phyloP scores from a whole-genome alignment of 495 filamentous ascomycete genomes.

The Pseudevernia furfuracea region DNA sequence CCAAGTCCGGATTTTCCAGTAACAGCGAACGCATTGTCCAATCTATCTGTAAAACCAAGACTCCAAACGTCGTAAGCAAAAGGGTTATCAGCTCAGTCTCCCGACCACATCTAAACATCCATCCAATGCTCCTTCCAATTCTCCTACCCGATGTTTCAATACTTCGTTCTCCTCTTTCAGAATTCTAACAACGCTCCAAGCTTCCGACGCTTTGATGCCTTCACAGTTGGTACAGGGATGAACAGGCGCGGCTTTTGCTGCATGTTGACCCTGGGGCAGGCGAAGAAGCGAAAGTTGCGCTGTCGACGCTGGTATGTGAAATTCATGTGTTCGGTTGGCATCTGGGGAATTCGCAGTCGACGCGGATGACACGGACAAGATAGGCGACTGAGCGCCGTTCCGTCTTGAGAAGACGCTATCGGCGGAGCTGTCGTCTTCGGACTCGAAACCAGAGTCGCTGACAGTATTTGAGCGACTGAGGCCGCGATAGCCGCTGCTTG shows the following conservation, averaged over 20 bases:
- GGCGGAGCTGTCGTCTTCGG: constrained; percentile 45
- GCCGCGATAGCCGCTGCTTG: constrained; percentile 5
- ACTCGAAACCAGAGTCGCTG: constrained; percentile 38
- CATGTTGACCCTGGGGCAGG: background rate
- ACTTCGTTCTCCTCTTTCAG: constrained; percentile 66
- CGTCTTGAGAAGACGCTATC: constrained; percentile 59
- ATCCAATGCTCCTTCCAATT: constrained; percentile 62
- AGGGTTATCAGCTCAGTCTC: constrained; percentile 1
- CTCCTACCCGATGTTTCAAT: constrained; percentile 58
- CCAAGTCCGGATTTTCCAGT: background rate
- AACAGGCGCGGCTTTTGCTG: background rate
- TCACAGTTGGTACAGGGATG: constrained; percentile 24
- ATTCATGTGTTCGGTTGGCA: constrained; percentile 26
- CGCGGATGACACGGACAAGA: constrained; percentile 34
- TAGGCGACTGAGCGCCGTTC: constrained; percentile 35
- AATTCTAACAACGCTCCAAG: constrained; percentile 62
- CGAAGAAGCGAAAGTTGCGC: background rate
- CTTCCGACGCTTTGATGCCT: constrained; percentile 40
- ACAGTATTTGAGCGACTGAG: constrained; percentile 7
- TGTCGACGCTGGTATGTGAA: background rate
- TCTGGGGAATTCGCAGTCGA: constrained; percentile 44
- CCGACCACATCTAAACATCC: constrained; percentile 58
- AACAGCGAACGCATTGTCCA: background rate
- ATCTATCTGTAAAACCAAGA: background rate
- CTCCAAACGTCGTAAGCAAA: background rate